These are phyloP conservation scores for Talaromyces sp. DNA, from an alignment of 2,329 filamentous ascomycete species.

Conservation along the genomic window DNA sequence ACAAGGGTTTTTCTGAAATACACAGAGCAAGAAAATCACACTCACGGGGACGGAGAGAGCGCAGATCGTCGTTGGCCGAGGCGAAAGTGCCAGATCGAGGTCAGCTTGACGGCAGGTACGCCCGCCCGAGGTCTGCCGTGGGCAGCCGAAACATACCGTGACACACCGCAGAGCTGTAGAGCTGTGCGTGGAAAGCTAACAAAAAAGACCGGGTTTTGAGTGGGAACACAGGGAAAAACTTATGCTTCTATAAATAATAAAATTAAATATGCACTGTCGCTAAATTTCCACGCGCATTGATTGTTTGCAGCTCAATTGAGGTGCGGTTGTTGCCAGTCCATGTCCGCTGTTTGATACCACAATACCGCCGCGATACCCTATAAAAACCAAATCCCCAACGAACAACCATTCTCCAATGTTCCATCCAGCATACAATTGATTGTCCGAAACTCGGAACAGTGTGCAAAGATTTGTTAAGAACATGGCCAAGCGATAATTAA, in stretches of 20 bases:
- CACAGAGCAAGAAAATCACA: background rate
- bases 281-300: background rate
- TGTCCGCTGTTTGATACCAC: background rate
- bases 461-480: background rate
- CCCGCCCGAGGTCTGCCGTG: conserved; percentile 1
- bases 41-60: background rate
- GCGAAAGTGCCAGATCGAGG: background rate
- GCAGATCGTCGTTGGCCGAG: background rate
- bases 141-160: conserved; percentile 8
- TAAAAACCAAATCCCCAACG: background rate
- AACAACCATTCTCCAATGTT: background rate
- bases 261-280: background rate
- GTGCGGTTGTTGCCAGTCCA: background rate
- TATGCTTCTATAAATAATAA: background rate
- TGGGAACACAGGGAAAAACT: too few species aligned
- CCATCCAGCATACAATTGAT: background rate
- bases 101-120: conserved; percentile 4
- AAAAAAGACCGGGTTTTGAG: background rate
- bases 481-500: background rate
- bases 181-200: background rate
- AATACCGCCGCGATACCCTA: background rate
- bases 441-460: background rate
- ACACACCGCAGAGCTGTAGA: background rate
- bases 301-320: background rate
- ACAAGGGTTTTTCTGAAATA: background rate